phyloP scores from a whole-genome alignment of 306 rosid genomes.

The Elaeagnus macrophylla region DNA sequence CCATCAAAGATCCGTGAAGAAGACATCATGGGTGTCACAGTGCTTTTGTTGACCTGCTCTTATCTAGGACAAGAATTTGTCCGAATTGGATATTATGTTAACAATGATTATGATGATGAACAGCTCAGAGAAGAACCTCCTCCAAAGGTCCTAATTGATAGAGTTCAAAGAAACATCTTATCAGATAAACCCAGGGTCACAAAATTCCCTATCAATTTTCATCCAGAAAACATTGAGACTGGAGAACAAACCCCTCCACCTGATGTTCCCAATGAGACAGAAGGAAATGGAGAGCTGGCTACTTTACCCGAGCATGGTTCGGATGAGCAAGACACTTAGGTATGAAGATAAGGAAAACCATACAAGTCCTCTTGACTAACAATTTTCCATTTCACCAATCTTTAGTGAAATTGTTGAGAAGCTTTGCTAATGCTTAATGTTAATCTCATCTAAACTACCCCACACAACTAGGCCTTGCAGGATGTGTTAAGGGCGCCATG shows the following conservation, averaged over 20 bases:
- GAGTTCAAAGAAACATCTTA: conserved; percentile 63
- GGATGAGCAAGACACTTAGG: conserved; percentile 30
- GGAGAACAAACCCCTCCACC: conserved; percentile 42
- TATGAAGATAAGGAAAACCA: background rate
- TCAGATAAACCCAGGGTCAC: conserved; percentile 74
- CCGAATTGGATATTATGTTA: conserved; percentile 60
- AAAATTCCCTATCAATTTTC: conserved; percentile 48
- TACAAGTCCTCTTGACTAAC: background rate
- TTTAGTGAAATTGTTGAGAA: background rate
- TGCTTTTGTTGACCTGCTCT: conserved; percentile 59
- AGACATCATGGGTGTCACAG: conserved; percentile 65
- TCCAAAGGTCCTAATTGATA: conserved; percentile 46
- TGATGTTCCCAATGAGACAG: conserved; percentile 32
- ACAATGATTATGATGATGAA: conserved; percentile 65
- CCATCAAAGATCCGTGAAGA: conserved; percentile 72
- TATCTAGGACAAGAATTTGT: conserved; percentile 65
- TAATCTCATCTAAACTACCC: background rate
- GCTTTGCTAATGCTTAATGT: background rate
- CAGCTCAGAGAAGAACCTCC: conserved; percentile 81
- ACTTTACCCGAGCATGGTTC: conserved; percentile 27
- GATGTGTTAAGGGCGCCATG: background rate
- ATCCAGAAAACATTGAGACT: conserved; percentile 37
- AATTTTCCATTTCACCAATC: background rate
- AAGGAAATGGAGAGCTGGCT: conserved; percentile 24
- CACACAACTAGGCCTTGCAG: background rate